phyloP scores from a whole-genome alignment of 257 asterid species.

The Solanum corneliomulleri region DNA sequence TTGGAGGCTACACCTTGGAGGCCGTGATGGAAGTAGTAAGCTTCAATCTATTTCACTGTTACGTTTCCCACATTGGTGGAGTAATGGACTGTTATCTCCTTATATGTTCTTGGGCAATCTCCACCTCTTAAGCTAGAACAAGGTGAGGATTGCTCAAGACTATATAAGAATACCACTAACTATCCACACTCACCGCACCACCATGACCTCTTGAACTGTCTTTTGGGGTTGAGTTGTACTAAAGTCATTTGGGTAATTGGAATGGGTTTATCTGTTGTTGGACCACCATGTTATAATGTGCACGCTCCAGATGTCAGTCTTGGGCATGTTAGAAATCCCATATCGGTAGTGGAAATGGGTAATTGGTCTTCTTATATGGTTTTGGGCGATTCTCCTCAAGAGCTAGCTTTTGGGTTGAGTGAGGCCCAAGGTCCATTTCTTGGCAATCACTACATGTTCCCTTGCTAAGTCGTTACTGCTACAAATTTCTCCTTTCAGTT shows the following conservation, averaged over 20 bases:
- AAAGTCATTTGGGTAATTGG: neutral
- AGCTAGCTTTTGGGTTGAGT: neutral
- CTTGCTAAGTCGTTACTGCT: neutral
- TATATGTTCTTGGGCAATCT: neutral
- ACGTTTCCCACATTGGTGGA: neutral
- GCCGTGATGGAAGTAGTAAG: conserved; percentile 83
- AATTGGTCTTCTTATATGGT: neutral
- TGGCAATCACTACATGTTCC: neutral
- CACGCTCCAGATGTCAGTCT: neutral
- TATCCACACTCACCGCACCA: neutral
- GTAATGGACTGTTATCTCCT: neutral
- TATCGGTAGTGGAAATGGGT: neutral
- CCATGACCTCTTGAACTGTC: neutral
- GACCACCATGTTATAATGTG: neutral
- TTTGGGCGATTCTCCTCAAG: neutral
- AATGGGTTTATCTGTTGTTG: neutral
- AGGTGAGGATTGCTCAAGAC: neutral
- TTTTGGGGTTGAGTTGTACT: neutral
- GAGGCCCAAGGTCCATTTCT: neutral
- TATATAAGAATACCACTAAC: neutral
- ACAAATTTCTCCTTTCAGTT: neutral
- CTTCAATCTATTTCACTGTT: conserved; percentile 2
- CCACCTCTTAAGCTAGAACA: neutral
- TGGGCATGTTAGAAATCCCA: neutral
- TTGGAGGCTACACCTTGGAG: conserved; percentile 81